These are phyloP conservation scores for Rhodomyrtus tomentosa DNA, from an alignment of 345 rosid genomes.

Conservation along the genomic window DNA sequence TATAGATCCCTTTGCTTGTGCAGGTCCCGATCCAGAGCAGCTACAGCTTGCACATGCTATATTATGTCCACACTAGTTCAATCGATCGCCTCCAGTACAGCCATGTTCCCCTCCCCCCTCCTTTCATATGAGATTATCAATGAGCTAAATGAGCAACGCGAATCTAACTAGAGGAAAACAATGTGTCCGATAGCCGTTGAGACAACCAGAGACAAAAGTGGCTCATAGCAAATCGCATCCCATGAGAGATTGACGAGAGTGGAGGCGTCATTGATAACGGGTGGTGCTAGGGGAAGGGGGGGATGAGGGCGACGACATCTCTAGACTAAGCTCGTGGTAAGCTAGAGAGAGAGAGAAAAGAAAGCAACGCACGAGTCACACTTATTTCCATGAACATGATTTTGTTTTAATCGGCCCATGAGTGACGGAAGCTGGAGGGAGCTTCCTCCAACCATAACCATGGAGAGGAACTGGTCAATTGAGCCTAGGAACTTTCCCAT, in stretches of 20 bases:
- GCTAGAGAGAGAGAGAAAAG: not conserved
- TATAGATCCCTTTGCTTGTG: fast-evolving
- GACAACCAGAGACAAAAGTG: not conserved
- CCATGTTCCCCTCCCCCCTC: too few species aligned
- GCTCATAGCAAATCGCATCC: not conserved
- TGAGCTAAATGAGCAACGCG: not conserved
- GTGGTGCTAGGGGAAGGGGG: too few species aligned
- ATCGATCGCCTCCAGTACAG: too few species aligned
- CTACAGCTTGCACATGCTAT: not conserved
- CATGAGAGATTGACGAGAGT: too few species aligned
- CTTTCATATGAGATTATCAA: too few species aligned
- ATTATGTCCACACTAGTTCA: too few species aligned
- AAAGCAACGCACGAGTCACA: not conserved
- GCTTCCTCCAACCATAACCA: not conserved
- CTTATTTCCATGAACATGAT: not conserved
- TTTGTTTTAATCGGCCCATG: not conserved
- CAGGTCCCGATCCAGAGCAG: not conserved
- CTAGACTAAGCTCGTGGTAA: not conserved
- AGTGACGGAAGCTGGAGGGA: not conserved
- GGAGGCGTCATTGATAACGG: too few species aligned
- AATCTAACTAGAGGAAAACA: not conserved
- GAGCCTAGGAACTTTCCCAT: too few species aligned
- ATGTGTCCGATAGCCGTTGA: not conserved
- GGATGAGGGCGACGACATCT: not conserved
- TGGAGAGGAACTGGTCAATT: not conserved